Base-by-base conservation (phyloP, 179 eudicot genomes). In the Amaranthus tricolor region DNA sequence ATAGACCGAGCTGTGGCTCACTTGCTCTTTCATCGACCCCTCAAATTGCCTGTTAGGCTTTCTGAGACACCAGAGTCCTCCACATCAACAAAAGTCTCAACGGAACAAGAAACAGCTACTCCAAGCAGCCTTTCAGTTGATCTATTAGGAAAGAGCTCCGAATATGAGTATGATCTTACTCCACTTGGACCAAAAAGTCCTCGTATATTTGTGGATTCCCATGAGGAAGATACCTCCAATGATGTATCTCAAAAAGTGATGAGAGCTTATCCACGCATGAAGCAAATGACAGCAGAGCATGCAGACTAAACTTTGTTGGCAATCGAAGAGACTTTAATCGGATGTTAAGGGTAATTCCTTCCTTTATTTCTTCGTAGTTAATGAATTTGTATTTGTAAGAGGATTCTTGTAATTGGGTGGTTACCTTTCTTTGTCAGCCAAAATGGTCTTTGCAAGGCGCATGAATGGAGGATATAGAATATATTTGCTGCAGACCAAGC, bases 1-100 rank as follows among this genome's bases (percentile, higher is more conserved):
- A 88, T 92, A 77, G 97, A 92, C 74, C 91, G 97, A 56, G 80
- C 85, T 52, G 91, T 89, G 49, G 97, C 97, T 49, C 96, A 89
- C 82, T 81, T 92, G 80, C 89, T 92, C 52, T 92, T 92, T 84
- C 94, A 89, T 74, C 86, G 85, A 76, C 90, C 90, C 54, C 51
- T 73, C 14, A 87, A 89, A 68, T 78, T 70, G 13, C 63, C 87
- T 21, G 80, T 66, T 71, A 92, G 84, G 74, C 84, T 70, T 67
- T 65, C 76, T 31, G 84, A 80, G 73, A 80, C 85, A 45, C 90
- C 90, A 47, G 91, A 85, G 53, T 86, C 88, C 13, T 86, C 93
- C 21, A 62, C 71, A 52, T 76, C 86, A 19, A 67, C 84, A 51
- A 86, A 79, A 74, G 65, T 77, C 56, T 63, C 79, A 40, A 62